Evolutionary conservation across 768 basidiomycete genomes (phyloP), one percentile per base, ranked within the genome.

Genomic region (Gyrodon lividus): DNA sequence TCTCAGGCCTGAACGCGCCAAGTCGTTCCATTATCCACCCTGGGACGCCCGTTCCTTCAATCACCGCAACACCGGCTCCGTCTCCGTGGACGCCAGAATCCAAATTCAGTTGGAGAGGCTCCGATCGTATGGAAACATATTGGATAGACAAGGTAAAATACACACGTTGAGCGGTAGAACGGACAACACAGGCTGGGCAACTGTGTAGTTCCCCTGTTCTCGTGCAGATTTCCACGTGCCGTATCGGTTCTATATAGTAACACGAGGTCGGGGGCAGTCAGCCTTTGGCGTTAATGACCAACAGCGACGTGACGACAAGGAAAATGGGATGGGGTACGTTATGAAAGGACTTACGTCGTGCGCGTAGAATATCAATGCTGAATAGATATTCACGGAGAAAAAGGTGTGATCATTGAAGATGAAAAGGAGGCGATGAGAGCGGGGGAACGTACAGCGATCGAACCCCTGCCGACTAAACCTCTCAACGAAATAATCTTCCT

Each of bases 401-500:
- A n/a, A n/a, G n/a, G n/a, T n/a, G n/a, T n/a, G n/a, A n/a, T n/a
- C n/a, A n/a, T n/a, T 34, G 5, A 43, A 13, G 12, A 30, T 34
- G 35, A 42, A 16, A 23, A 28, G 26, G 3, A 17, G 8, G 9
- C 19, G 12, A 24, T 38, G 7, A 12, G 7, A 10, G 5, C n/a
- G 4, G 6, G 20, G 26, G n/a, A 12, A 70, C 84, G 20, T 56
- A 88, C 88, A 85, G 50, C 81, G 62, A 45, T 72, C 69, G 59
- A 89, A 88, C 0, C 82, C 81, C 56, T 81, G 82, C 9, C 70
- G 69, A 35, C 61, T 60, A 56, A 80, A 89, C 55, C 83, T 80
- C 45, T 86, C 76, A 0, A 87, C 77, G 52, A 87, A 80, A 59
- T 88, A 89, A 57, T 84, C 79, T 59, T 89, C 87, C 63, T 89